Conservation (phyloP, 257 asterid species). For the Thymus quinquecostatus region DNA sequence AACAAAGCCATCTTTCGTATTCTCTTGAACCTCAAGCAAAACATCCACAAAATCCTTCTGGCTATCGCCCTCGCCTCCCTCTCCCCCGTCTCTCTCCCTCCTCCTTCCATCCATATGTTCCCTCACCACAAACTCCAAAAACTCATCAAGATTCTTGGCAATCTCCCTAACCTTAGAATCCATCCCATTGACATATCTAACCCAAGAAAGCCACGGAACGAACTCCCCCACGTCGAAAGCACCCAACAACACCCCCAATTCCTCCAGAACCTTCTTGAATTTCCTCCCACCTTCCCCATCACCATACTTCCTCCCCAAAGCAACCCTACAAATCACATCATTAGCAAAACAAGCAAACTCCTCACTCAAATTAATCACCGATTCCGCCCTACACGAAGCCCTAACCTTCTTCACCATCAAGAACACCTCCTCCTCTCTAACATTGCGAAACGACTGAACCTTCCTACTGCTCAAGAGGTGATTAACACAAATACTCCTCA, state of each 20-base stretch:
- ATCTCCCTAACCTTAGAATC: slow-evolving; percentile 35
- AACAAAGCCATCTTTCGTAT: slow-evolving; percentile 36
- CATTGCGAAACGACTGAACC: slow-evolving; percentile 45
- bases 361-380: slow-evolving; percentile 42
- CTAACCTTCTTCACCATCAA: slow-evolving; percentile 41
- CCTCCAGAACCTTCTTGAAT: slow-evolving; percentile 46
- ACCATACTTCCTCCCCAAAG: slow-evolving; percentile 48
- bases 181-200: slow-evolving; percentile 42
- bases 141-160: slow-evolving; percentile 44
- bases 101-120: slow-evolving; percentile 38
- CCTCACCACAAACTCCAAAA: slow-evolving; percentile 46
- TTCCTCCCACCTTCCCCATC: slow-evolving; percentile 46
- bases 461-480: slow-evolving; percentile 46
- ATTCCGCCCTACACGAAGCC: slow-evolving; percentile 5
- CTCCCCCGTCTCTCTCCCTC: slow-evolving; percentile 9
- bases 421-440: slow-evolving; percentile 45
- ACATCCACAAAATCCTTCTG: slow-evolving; percentile 54
- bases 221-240: slow-evolving; percentile 44
- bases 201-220: slow-evolving; percentile 53
- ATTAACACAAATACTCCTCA: slow-evolving; percentile 46
- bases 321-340: slow-evolving; percentile 50
- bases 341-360: slow-evolving; percentile 40
- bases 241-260: slow-evolving; percentile 51
- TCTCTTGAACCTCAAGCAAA: slow-evolving; percentile 52
- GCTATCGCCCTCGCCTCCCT: slow-evolving; percentile 8